Percentiles rank a stretch among this genome's conserved stretches.
Evolutionary conservation across 1,284 basidiomycete species (phyloP).

Genomic region (Pseudozyma thailandica): DNA sequence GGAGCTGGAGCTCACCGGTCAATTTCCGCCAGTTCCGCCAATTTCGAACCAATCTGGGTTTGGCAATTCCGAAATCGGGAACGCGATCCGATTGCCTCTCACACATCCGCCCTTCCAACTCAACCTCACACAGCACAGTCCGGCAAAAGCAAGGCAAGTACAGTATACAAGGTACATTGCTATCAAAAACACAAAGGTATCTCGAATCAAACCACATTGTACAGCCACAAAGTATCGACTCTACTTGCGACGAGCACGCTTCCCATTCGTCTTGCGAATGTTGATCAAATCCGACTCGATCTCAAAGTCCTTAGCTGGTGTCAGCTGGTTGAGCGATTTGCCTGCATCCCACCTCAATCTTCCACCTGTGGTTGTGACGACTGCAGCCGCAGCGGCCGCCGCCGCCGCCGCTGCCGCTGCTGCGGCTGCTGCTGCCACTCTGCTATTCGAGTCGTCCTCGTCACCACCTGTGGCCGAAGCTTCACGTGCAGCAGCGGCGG

Average conservation of each 20-base stretch:
- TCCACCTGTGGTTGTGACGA: conserved; percentile 55
- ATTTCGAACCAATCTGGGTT: neutral
- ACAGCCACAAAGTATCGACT: neutral
- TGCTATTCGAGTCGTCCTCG: conserved; percentile 51
- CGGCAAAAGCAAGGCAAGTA: neutral
- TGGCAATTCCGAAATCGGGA: too few species aligned
- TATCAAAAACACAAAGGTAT: neutral
- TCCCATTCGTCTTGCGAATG: conserved; percentile 64
- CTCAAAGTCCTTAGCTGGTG: conserved; percentile 66
- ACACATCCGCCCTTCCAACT: neutral
- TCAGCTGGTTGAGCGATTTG: conserved; percentile 63
- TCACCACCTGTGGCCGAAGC: conserved; percentile 40
- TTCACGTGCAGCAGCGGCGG: conserved; percentile 44
- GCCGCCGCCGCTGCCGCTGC: conserved; percentile 42
- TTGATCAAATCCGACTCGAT: conserved; percentile 66
- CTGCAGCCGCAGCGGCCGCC: conserved; percentile 40
- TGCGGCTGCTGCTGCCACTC: conserved; percentile 42
- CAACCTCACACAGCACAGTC: neutral
- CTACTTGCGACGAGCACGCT: conserved; percentile 59
- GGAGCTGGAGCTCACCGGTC: conserved; percentile 1
- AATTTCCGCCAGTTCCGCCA: conserved; percentile 13
- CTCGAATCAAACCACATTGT: neutral
- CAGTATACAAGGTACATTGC: neutral
- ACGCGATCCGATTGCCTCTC: neutral
- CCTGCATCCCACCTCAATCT: conserved; percentile 64